Conservation (phyloP, 495 filamentous ascomycete species). For the Wilcoxina mikolae region DNA sequence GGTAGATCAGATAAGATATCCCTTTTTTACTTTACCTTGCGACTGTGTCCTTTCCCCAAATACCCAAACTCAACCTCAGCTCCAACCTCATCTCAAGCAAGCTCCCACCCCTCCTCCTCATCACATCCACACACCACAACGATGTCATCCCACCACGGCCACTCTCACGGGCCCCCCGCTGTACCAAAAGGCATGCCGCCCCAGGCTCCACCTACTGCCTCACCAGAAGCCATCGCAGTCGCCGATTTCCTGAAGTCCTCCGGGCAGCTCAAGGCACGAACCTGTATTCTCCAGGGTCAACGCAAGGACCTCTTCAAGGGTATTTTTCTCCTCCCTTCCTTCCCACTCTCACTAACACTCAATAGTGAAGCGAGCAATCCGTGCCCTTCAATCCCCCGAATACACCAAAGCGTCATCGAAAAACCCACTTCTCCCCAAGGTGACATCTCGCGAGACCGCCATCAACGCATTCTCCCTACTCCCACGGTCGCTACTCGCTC, state of each 20-base stretch:
- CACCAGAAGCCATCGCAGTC: conserved; percentile 69
- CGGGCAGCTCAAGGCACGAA: conserved; percentile 78
- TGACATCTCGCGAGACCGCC: conserved; percentile 70
- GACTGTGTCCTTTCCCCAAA: conserved; percentile 1
- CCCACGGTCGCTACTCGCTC: conserved; percentile 83
- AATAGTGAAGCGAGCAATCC: conserved; percentile 88
- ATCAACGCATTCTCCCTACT: conserved; percentile 92
- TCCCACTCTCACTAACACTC: conserved; percentile 17
- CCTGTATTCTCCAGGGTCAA: conserved; percentile 88
- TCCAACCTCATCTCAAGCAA: background rate
- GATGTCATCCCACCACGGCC: background rate
- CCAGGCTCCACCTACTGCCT: conserved; percentile 22
- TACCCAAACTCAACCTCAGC: background rate
- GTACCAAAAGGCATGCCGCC: conserved; percentile 16
- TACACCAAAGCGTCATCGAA: conserved; percentile 80
- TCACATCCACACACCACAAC: background rate
- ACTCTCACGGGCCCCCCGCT: background rate
- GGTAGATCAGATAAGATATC: conserved; percentile 2
- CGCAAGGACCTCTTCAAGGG: conserved; percentile 97
- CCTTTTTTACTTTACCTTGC: background rate
- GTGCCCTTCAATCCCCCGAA: conserved; percentile 74
- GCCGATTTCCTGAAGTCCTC: conserved; percentile 65
- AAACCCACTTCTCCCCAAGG: conserved; percentile 74
- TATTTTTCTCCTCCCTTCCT: conserved; percentile 26
- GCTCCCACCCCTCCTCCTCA: background rate